Base-by-base conservation (phyloP, 371 early-diverging fungal species). In the Apophysomyces elegans region DNA sequence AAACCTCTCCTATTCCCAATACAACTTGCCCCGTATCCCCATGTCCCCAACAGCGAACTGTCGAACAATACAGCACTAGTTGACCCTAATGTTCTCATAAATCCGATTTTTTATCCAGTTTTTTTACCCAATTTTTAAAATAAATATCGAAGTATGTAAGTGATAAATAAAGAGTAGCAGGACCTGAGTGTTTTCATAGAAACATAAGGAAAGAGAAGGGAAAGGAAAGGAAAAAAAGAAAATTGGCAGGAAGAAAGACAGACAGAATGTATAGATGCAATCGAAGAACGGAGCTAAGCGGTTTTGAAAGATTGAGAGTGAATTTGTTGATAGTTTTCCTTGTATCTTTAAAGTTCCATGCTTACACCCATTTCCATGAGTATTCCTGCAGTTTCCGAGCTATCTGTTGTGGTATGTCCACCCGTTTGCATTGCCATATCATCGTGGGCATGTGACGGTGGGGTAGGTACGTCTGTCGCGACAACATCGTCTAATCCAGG, bases 331-430 rank as follows among this genome's bases (percentile, higher is more conserved):
- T 50, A 26, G 16, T 21, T 7, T 21, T 50, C 54, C 32, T 50
- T 21, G 16, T 59, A 37, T 36, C 26, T 56, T 70, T 39, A 70
- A 37, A 70, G 37, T 39, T 68, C 64, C 68, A 68, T 68, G 54
- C 56, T 54, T 18, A 66, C 66, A 39, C 70, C 70, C 70, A 69
- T 69, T 39, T 69, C 70, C 65, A 65, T 62, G 21, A 70, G 50
- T 50, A 70, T 62, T 56, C 47, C 64, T 35, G 64, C 37, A 59
- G 37, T 63, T 50, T 67, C 63, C 32, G 47, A 37, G 54, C 54
- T 65, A 21, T 63, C 56, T 36, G 57, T 21, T 56, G 56, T 62
- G 63, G 32, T 21, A 38, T 12, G 37, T 21, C 39, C 56, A 58
- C 59, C 56, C 46, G 62, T 46, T 63, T 62, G 44, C 56, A 57